Evolutionary conservation across 1,139 yeast species (phyloP).

Genomic region (Ashbya aceris): DNA sequence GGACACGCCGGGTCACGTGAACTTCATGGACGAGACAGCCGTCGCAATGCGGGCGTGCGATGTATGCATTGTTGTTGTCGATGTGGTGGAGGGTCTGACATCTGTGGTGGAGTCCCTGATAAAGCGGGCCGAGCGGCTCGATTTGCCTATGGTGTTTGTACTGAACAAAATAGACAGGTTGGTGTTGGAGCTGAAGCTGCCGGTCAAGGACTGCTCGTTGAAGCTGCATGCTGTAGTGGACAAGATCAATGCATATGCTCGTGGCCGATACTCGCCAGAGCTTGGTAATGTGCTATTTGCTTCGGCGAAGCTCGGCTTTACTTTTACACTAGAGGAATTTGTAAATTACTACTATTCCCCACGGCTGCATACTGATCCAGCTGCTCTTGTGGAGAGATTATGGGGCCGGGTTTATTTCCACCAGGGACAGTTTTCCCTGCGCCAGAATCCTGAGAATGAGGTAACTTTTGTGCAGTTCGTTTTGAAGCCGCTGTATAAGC

Average conservation of each 20-base stretch:
- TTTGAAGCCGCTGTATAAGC: constrained; percentile 72
- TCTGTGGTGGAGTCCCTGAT: constrained; percentile 22
- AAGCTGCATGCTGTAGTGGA: constrained; percentile 58
- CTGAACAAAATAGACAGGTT: constrained; percentile 82
- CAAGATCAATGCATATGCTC: constrained; percentile 48
- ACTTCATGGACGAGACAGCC: constrained; percentile 67
- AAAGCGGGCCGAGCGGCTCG: constrained; percentile 14
- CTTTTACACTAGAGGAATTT: constrained; percentile 61
- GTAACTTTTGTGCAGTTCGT: constrained; percentile 58
- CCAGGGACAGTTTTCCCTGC: constrained; percentile 37
- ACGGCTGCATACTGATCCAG: constrained; percentile 31
- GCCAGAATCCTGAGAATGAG: constrained; percentile 22
- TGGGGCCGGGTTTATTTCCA: constrained; percentile 75
- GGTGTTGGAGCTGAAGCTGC: constrained; percentile 64
- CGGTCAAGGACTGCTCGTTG: constrained; percentile 63
- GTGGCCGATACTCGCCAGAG: constrained; percentile 45
- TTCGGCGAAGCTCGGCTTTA: constrained; percentile 50
- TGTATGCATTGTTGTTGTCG: constrained; percentile 63
- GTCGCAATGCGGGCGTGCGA: constrained; percentile 55
- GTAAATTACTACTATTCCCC: constrained; percentile 41
- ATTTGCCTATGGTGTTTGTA: constrained; percentile 49
- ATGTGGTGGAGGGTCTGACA: constrained; percentile 74
- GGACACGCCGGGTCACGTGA: constrained; percentile 89
- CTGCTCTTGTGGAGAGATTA: constrained; percentile 42
- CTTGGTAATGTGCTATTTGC: constrained; percentile 64